Percentiles rank a stretch among this genome's conserved stretches.
Evolutionary conservation across 2,329 filamentous ascomycete genomes (phyloP).

Genomic region (Daldinia eschscholtzii): DNA sequence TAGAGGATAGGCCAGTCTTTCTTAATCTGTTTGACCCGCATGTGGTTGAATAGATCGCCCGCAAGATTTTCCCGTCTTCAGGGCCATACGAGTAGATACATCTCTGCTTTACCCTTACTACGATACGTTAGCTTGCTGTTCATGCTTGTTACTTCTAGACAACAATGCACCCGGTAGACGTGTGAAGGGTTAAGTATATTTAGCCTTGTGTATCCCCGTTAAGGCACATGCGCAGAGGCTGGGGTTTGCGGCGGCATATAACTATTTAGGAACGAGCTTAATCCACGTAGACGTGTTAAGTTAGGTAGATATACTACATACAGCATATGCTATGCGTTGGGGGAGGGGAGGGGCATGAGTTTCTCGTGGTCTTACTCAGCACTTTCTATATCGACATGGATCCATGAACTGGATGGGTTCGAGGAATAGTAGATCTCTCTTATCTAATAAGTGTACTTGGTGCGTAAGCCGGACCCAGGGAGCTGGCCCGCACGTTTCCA

Average conservation of each 20-base stretch:
- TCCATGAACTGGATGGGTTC: background rate
- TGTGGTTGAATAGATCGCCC: background rate
- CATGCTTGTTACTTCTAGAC: background rate
- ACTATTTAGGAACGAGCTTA: background rate
- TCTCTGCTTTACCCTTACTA: background rate
- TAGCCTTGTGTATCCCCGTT: background rate
- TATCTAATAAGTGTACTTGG: constrained; percentile 3
- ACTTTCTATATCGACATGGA: constrained; percentile 8
- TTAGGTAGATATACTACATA: background rate
- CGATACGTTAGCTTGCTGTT: background rate
- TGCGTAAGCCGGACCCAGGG: constrained; percentile 5
- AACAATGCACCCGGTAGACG: background rate
- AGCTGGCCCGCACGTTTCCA: constrained; percentile 3
- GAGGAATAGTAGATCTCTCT: constrained; percentile 5
- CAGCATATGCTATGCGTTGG: background rate
- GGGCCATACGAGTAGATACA: background rate
- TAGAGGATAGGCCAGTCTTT: background rate
- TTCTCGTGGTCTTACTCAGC: constrained; percentile 19
- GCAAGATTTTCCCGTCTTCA: background rate
- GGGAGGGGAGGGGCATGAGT: constrained; percentile 5
- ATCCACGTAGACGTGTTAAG: background rate
- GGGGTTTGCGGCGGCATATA: background rate
- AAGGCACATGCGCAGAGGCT: background rate
- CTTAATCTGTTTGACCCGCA: background rate
- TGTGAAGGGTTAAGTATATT: background rate